A percentile compares a stretch with the other conserved stretches of the same genome.
phyloP scores from a whole-genome alignment of 2,329 filamentous ascomycete species.

The Aphanocladium album region DNA sequence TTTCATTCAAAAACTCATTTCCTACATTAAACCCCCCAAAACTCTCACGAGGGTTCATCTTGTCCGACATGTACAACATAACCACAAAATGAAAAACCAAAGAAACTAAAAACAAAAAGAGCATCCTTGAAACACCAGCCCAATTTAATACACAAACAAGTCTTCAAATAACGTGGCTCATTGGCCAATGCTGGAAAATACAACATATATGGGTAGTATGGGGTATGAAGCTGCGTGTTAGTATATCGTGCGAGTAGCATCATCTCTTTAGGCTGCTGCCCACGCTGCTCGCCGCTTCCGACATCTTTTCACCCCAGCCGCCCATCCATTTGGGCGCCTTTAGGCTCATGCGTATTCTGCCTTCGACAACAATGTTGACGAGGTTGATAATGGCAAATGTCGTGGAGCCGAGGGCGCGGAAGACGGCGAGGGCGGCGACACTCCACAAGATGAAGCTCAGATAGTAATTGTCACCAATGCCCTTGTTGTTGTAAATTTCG shows the following conservation, averaged over 20 bases:
- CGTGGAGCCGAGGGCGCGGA: slow-evolving; percentile 77
- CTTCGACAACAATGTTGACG: slow-evolving; percentile 81
- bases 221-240: not conserved
- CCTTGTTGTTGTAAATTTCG: slow-evolving; percentile 71
- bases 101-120: not conserved
- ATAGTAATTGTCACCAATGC: slow-evolving; percentile 80
- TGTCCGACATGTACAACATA: slow-evolving; percentile 1
- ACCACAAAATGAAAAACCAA: slow-evolving; percentile 11
- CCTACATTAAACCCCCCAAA: not conserved
- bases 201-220: not conserved
- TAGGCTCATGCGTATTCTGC: slow-evolving; percentile 60
- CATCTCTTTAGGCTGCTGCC: slow-evolving; percentile 33
- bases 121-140: not conserved
- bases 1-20: slow-evolving; percentile 3
- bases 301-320: slow-evolving; percentile 38
- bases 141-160: slow-evolving; percentile 6
- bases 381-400: slow-evolving; percentile 80
- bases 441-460: slow-evolving; percentile 89
- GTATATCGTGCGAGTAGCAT: not conserved
- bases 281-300: slow-evolving; percentile 46
- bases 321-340: slow-evolving; percentile 50
- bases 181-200: not conserved
- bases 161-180: slow-evolving; percentile 2
- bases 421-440: slow-evolving; percentile 79
- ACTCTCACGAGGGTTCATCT: not conserved